phyloP scores from a whole-genome alignment of 306 rosid species.

The Crotalaria pallida region DNA sequence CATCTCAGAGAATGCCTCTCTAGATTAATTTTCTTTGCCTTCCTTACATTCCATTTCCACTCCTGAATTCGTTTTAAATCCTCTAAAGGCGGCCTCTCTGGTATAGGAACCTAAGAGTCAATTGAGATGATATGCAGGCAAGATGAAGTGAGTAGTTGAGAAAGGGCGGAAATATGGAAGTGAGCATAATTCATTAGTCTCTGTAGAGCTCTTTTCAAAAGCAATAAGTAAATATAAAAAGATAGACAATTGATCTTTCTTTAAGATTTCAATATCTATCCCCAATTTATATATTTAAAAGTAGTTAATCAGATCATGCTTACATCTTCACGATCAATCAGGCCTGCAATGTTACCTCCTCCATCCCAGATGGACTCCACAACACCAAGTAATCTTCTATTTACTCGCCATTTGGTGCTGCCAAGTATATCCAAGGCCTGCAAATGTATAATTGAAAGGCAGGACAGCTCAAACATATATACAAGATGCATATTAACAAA shows the following conservation, averaged over 20 bases:
- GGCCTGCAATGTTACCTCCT: constrained; percentile 83
- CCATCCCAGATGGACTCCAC: constrained; percentile 76
- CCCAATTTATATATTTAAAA: neutral
- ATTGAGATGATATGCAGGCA: neutral
- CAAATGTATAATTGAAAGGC: constrained; percentile 13
- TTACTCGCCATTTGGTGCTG: constrained; percentile 77
- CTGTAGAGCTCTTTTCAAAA: constrained; percentile 2
- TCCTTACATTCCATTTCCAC: constrained; percentile 68
- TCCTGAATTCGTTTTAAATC: constrained; percentile 60
- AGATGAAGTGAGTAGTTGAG: constrained; percentile 2
- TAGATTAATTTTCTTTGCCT: constrained; percentile 67
- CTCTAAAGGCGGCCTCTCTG: constrained; percentile 55
- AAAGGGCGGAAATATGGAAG: neutral
- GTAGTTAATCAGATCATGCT: constrained; percentile 21
- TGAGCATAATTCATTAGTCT: neutral
- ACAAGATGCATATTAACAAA: neutral
- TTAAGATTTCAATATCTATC: neutral
- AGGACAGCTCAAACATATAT: neutral
- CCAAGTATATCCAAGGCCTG: constrained; percentile 87
- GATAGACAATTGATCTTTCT: neutral
- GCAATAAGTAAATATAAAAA: neutral
- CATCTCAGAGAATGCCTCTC: constrained; percentile 82
- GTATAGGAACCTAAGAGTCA: constrained; percentile 60
- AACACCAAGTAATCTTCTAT: constrained; percentile 56
- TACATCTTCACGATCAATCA: constrained; percentile 72